A percentile compares a stretch with the other conserved stretches of the same genome.
These are phyloP conservation scores for Carex kokanica DNA, from an alignment of 176 grass and related monocot species.

Conservation along the genomic window DNA sequence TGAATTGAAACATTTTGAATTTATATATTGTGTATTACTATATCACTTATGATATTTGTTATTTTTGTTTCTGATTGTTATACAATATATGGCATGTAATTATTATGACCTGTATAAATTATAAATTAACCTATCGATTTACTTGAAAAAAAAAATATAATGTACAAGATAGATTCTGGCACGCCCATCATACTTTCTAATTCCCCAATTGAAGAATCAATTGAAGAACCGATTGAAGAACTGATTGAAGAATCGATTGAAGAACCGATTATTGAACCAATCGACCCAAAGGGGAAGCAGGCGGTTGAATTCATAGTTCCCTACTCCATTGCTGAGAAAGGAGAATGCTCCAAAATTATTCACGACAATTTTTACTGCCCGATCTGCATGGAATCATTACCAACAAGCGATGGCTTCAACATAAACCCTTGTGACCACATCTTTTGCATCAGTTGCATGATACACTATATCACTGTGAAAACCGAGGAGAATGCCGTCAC, in stretches of 20 bases:
- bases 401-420: slow-evolving; percentile 22
- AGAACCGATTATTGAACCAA: background rate
- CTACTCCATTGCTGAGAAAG: background rate
- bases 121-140: background rate
- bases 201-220: background rate
- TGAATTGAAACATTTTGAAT: background rate
- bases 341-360: slow-evolving; percentile 25
- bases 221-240: background rate
- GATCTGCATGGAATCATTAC: slow-evolving; percentile 54
- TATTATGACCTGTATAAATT: background rate
- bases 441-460: slow-evolving; percentile 56
- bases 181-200: background rate
- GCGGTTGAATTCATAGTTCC: background rate
- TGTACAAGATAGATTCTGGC: background rate
- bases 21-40: no score
- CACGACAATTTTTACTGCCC: slow-evolving; percentile 32
- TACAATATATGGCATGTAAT: background rate
- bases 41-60: background rate
- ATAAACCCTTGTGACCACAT: slow-evolving; percentile 41
- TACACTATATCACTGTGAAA: slow-evolving; percentile 49
- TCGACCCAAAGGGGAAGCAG: slow-evolving; percentile 22
- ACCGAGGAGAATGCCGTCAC: slow-evolving; percentile 35
- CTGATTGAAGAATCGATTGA: background rate
- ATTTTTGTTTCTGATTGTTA: background rate
- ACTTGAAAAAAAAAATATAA: background rate